Evolutionary conservation across 1,284 basidiomycete genomes (phyloP).

Genomic region (Tilletia horrida): DNA sequence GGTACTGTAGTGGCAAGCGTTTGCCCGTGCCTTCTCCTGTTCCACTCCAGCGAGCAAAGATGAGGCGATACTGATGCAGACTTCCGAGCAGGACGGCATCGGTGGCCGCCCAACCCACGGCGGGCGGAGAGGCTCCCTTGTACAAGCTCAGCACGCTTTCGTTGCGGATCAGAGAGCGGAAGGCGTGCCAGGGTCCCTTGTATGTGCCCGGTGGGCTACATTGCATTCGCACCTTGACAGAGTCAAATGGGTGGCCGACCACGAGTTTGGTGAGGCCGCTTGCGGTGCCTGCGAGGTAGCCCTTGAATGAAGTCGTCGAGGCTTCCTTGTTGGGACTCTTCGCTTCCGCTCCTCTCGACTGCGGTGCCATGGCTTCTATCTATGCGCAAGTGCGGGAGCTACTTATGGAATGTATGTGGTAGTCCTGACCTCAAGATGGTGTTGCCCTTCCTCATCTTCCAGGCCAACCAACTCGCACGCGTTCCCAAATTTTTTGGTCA

Average conservation of each 20-base stretch:
- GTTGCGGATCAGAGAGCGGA: constrained; percentile 64
- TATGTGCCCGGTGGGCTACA: constrained; percentile 71
- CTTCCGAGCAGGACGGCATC: constrained; percentile 73
- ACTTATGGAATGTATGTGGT: not conserved
- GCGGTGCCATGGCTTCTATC: not conserved
- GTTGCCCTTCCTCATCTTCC: too few species aligned
- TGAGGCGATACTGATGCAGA: constrained; percentile 56
- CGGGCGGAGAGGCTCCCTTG: constrained; percentile 64
- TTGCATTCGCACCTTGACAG: constrained; percentile 72
- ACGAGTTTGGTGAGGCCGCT: constrained; percentile 56
- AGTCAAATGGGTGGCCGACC: constrained; percentile 62
- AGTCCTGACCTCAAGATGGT: not conserved
- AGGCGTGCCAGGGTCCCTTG: constrained; percentile 66
- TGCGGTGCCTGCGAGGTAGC: constrained; percentile 55
- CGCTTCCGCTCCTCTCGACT: constrained; percentile 13
- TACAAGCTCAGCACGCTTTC: constrained; percentile 59
- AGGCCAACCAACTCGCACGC: too few species aligned
- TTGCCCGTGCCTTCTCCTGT: constrained; percentile 29
- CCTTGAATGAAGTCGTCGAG: constrained; percentile 37
- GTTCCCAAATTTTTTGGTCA: too few species aligned
- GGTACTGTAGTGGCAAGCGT: constrained; percentile 33
- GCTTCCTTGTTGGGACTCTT: not conserved
- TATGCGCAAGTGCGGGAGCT: too few species aligned
- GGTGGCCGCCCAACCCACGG: constrained; percentile 71
- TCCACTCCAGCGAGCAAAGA: constrained; percentile 19